Conservation (phyloP, 345 rosid genomes). For the Jatropha curcas region DNA sequence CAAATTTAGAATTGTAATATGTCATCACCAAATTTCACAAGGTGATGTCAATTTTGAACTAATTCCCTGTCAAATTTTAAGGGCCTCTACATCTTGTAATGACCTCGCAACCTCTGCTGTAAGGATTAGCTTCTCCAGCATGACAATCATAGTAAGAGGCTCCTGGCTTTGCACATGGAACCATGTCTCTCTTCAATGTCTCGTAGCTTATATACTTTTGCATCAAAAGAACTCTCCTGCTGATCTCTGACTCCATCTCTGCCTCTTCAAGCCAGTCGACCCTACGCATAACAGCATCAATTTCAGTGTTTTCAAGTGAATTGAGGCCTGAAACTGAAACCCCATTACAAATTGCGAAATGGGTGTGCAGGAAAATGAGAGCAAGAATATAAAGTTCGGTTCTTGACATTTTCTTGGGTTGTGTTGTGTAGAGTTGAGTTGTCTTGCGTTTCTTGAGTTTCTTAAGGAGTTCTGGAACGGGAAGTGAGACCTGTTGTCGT, state of each 20-base stretch:
- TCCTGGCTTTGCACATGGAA: constrained; percentile 87
- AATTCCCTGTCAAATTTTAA: constrained; percentile 31
- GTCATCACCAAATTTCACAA: constrained; percentile 6
- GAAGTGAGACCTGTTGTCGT: constrained; percentile 3
- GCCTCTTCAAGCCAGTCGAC: constrained; percentile 48
- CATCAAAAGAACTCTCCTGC: constrained; percentile 61
- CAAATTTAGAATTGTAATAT: constrained; percentile 22
- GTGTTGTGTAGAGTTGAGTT: not conserved
- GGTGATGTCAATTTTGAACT: not conserved
- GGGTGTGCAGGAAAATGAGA: constrained; percentile 38
- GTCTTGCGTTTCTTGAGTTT: not conserved
- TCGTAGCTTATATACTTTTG: constrained; percentile 84
- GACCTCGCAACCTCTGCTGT: constrained; percentile 66
- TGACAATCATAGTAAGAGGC: constrained; percentile 86
- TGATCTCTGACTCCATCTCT: constrained; percentile 74
- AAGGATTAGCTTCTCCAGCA: constrained; percentile 60
- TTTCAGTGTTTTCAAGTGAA: constrained; percentile 34
- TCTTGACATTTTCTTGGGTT: constrained; percentile 29
- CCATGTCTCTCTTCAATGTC: constrained; percentile 80
- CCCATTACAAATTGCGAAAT: constrained; percentile 35
- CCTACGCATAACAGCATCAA: constrained; percentile 41
- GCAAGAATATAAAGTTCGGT: constrained; percentile 14
- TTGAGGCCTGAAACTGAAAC: constrained; percentile 35
- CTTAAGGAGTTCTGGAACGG: not conserved
- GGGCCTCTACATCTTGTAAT: constrained; percentile 80